Evolutionary conservation across 495 filamentous ascomycete species (phyloP).

Genomic region (Trichocladium antarcticum): DNA sequence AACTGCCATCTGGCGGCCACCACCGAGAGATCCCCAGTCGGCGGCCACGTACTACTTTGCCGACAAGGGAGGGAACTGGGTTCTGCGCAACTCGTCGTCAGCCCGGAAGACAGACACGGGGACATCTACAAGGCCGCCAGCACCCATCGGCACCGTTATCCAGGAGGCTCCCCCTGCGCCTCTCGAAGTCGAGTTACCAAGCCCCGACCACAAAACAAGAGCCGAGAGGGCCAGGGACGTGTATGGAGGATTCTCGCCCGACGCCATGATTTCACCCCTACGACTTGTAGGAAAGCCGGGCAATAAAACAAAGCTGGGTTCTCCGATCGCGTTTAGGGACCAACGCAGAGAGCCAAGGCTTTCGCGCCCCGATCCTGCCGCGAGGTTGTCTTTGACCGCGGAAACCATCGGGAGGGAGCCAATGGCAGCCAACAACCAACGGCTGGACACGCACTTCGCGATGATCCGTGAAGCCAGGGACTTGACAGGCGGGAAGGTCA

Average conservation of each 20-base stretch:
- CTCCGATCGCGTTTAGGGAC: slow-evolving; percentile 22
- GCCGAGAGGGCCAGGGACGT: slow-evolving; percentile 28
- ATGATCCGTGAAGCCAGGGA: slow-evolving; percentile 14
- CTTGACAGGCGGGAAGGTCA: slow-evolving; percentile 3
- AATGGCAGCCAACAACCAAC: not conserved
- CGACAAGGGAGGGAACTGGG: slow-evolving; percentile 39
- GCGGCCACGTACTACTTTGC: slow-evolving; percentile 33
- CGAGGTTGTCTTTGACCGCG: slow-evolving; percentile 1
- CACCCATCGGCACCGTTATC: slow-evolving; percentile 5
- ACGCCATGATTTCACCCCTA: slow-evolving; percentile 19
- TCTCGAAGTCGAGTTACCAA: slow-evolving; percentile 27
- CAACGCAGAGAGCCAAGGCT: slow-evolving; percentile 6
- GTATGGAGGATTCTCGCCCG: slow-evolving; percentile 18
- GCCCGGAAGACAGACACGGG: slow-evolving; percentile 1
- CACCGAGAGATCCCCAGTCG: slow-evolving; percentile 28
- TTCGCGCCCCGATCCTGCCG: slow-evolving; percentile 2
- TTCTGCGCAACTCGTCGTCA: slow-evolving; percentile 22
- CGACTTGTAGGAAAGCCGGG: slow-evolving; percentile 13
- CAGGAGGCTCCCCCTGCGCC: slow-evolving; percentile 5
- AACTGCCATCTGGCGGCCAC: slow-evolving; percentile 32
- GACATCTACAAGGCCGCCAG: slow-evolving; percentile 2
- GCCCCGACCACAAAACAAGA: slow-evolving; percentile 31
- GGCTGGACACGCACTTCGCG: slow-evolving; percentile 8
- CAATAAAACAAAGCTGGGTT: slow-evolving; percentile 13
- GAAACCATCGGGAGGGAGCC: slow-evolving; percentile 1